Evolutionary conservation across 768 basidiomycete genomes (phyloP), one percentile per base, ranked within the genome.

Genomic region (Udeniomyces megalosporus): DNA sequence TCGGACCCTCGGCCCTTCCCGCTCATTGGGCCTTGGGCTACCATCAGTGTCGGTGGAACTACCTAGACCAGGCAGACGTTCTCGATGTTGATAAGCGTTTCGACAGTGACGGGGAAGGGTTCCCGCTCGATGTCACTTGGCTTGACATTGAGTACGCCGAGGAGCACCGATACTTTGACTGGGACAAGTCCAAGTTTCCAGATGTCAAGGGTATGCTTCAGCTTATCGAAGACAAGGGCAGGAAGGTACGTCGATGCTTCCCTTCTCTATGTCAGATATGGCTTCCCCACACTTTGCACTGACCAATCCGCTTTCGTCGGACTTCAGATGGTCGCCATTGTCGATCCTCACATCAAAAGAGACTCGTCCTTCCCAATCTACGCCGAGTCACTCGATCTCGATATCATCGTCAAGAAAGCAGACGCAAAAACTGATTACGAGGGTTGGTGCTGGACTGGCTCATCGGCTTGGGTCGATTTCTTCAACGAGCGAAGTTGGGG

Each of bases 11-110:
- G 0, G 83, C 84, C 4, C 78, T 99, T n/a, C 95, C 95, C 0
- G 83, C 89, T 10, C 80, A 86, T 22, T 96, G 88, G 82, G 82
- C 88, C 29, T 78, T 96, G 61, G 95, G 84, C 0, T 93, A 99
- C 70, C 95, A 97, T 73, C 95, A 97, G 72, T 97, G 93, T 72
- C 78, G 95, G 38, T 97, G 95, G 95, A 97, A 99, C 71, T 97
- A 99, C 70, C 79, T 93, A 66, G 87, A 84, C 74, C 84, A 87
- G 29, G 82, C 85, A 12, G 95, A 96, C 72, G 79, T 99, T 10
- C 79, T 88, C 12, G 78, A 80, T 4, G 89, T 97, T 10, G 85
- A 92, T 73, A 79, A 77, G 70, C 78, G 84, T 56, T 95, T 99
- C 69, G 95, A 99, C 63, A 35, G 34, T 0, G 49, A 57, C 20